These are phyloP conservation scores for Mortierella antarctica DNA, from an alignment of 192 early-diverging fungal genomes.

Conservation along the genomic window DNA sequence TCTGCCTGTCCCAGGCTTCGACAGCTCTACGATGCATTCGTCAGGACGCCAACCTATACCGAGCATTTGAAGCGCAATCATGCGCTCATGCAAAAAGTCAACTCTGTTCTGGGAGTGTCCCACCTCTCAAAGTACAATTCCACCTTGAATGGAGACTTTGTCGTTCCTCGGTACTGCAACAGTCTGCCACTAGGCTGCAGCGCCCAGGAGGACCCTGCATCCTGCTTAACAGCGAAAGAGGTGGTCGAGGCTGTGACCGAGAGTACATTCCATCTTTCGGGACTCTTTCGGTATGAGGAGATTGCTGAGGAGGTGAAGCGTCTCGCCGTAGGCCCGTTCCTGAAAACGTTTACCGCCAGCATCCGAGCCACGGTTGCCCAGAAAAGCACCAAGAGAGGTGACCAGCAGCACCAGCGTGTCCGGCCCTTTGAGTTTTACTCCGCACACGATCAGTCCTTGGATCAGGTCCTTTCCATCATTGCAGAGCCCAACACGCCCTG, in stretches of 20 bases:
- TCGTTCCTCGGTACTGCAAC: conserved; percentile 25
- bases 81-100: conserved; percentile 47
- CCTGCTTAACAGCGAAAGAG: conserved; percentile 1
- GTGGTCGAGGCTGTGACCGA: conserved; percentile 2
- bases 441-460: conserved; percentile 61
- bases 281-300: conserved; percentile 14
- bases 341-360: conserved; percentile 10
- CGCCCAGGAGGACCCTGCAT: neutral
- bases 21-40: neutral
- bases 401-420: conserved; percentile 61
- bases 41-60: conserved; percentile 23
- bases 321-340: conserved; percentile 58
- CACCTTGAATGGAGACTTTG: neutral
- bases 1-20: conserved; percentile 54
- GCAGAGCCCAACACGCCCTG: conserved; percentile 55
- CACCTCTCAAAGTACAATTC: neutral
- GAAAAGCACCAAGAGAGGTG: neutral
- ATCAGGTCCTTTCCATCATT: conserved; percentile 55
- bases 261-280: conserved; percentile 9
- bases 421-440: conserved; percentile 62
- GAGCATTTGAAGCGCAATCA: conserved; percentile 51
- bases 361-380: conserved; percentile 1
- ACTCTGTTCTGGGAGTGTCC: conserved; percentile 35
- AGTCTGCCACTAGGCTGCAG: conserved; percentile 11
- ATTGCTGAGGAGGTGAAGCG: conserved; percentile 51